A percentile compares a stretch with the other conserved stretches of the same genome.
Evolutionary conservation across 2,329 filamentous ascomycete genomes (phyloP).

Genomic region (Arthrobotrys iridis): DNA sequence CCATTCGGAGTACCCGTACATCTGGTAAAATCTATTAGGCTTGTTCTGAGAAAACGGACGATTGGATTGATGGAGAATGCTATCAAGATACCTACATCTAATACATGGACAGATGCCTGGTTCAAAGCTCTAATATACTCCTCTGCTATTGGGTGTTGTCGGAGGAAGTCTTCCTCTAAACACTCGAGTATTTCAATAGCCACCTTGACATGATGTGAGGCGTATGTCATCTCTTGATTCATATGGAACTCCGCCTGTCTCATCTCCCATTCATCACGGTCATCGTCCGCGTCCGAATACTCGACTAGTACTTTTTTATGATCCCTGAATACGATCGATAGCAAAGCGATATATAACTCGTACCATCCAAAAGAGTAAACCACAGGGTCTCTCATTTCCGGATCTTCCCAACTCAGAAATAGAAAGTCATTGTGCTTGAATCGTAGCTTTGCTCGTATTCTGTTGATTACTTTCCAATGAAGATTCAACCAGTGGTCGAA

Average conservation of each 20-base stretch:
- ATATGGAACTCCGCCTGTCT: background rate
- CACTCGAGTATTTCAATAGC: background rate
- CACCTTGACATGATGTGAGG: background rate
- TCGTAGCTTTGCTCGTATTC: background rate
- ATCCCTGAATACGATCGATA: background rate
- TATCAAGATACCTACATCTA: background rate
- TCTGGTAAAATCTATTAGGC: slow-evolving; percentile 1
- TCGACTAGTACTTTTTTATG: background rate
- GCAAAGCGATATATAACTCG: background rate
- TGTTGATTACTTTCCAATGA: background rate
- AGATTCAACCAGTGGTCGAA: background rate
- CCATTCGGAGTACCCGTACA: slow-evolving; percentile 19
- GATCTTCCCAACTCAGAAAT: background rate
- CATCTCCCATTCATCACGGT: background rate
- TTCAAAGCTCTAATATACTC: background rate
- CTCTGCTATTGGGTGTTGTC: background rate
- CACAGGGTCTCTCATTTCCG: background rate
- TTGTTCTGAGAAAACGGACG: background rate
- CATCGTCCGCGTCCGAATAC: background rate
- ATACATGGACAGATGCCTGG: background rate
- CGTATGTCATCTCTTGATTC: background rate
- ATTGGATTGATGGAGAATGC: background rate
- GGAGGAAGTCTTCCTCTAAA: background rate
- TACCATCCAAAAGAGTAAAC: slow-evolving; percentile 5
- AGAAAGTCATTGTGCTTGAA: background rate